A percentile compares a stretch with the other conserved stretches of the same genome.
Evolutionary conservation across 2,329 filamentous ascomycete genomes (phyloP).

Genomic region (Pseudogymnoascus sp.): DNA sequence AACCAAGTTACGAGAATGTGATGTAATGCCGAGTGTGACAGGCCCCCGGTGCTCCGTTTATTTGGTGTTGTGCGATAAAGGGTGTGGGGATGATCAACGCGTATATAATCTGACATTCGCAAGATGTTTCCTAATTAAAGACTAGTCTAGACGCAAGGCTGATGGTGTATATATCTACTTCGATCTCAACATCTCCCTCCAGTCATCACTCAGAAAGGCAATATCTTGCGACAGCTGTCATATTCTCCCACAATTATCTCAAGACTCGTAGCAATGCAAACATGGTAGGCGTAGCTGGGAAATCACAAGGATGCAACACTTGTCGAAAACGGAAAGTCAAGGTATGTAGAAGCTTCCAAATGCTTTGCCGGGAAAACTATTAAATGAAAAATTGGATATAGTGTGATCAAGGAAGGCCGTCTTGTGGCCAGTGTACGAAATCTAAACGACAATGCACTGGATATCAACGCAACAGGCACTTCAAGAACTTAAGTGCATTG

Average conservation of each 20-base stretch:
- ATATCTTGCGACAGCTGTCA: constrained; percentile 10
- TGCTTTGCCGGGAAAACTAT: constrained; percentile 11
- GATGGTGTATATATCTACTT: constrained; percentile 10
- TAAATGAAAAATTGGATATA: constrained; percentile 8
- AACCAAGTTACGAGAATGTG: constrained; percentile 10
- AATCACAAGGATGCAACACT: constrained; percentile 12
- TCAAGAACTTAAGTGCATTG: constrained; percentile 14
- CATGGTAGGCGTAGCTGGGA: constrained; percentile 12
- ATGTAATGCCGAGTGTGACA: background rate
- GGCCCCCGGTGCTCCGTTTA: background rate
- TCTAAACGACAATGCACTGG: constrained; percentile 11
- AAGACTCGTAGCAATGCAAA: constrained; percentile 8
- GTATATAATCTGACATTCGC: constrained; percentile 10
- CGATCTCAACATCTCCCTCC: constrained; percentile 11
- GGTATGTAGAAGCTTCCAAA: constrained; percentile 11
- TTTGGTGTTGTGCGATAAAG: constrained; percentile 6
- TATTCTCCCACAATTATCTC: constrained; percentile 10
- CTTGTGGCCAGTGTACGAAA: constrained; percentile 13
- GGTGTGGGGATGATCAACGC: constrained; percentile 9
- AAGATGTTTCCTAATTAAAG: constrained; percentile 11
- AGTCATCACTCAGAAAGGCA: constrained; percentile 11
- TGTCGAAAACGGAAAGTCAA: constrained; percentile 12
- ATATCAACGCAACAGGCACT: constrained; percentile 13
- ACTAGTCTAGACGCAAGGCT: constrained; percentile 9
- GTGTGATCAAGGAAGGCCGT: constrained; percentile 12